Evolutionary conservation across 495 filamentous ascomycete species (phyloP).

Genomic region (Penicillium macrosclerotiorum): DNA sequence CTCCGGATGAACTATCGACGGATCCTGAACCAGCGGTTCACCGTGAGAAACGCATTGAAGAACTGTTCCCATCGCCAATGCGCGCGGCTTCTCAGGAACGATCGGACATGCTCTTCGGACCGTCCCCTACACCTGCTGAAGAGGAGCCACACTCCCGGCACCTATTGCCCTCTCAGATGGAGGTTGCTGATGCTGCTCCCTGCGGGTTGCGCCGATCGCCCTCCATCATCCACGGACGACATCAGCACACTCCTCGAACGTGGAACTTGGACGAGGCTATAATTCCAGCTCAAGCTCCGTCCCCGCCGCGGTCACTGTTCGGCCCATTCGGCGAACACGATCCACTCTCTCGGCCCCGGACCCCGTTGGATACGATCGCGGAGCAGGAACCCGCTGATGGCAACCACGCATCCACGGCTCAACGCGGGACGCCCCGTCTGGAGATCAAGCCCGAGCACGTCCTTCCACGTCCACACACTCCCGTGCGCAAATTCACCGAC

Average conservation of each 20-base stretch:
- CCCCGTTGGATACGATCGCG: conserved; percentile 38
- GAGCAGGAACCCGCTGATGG: conserved; percentile 37
- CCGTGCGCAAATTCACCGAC: conserved; percentile 48
- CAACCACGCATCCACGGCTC: conserved; percentile 20
- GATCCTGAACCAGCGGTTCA: conserved; percentile 16
- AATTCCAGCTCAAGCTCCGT: conserved; percentile 17
- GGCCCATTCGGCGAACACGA: conserved; percentile 22
- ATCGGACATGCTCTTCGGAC: conserved; percentile 52
- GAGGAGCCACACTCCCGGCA: conserved; percentile 16
- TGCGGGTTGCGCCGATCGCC: conserved; percentile 35
- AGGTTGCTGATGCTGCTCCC: conserved; percentile 14
- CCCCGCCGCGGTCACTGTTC: conserved; percentile 29
- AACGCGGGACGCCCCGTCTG: conserved; percentile 37
- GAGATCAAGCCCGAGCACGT: conserved; percentile 44
- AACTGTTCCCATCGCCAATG: conserved; percentile 32
- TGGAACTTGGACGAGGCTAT: conserved; percentile 36
- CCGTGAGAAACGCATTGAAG: conserved; percentile 15
- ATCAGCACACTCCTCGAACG: conserved; percentile 26
- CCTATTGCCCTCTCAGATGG: conserved; percentile 18
- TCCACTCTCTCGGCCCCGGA: conserved; percentile 35
- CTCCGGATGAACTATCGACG: conserved; percentile 7
- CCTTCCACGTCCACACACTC: conserved; percentile 41
- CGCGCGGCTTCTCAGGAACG: conserved; percentile 53
- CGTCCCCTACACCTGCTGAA: conserved; percentile 42
- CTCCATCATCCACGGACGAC: conserved; percentile 37